These are phyloP conservation scores for Taiozyma sp. DNA, from an alignment of 1,139 yeast genomes.

Conservation along the genomic window DNA sequence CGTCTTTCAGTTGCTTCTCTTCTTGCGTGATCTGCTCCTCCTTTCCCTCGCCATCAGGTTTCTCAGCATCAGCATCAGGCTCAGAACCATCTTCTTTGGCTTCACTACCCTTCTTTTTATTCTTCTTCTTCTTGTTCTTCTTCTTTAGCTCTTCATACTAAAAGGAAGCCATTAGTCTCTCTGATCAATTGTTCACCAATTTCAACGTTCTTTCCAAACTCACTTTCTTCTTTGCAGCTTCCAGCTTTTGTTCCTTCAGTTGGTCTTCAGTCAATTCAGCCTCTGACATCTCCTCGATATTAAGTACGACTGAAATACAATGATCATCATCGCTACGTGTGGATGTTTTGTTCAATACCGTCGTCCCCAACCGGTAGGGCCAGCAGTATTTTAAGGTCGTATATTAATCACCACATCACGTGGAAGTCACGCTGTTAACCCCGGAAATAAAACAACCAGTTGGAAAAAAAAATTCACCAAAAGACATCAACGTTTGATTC, in stretches of 20 bases:
- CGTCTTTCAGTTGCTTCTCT: no score
- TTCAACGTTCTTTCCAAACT: constrained; percentile 6
- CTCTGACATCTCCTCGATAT: background rate
- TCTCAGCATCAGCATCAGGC: constrained; percentile 4
- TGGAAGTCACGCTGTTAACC: background rate
- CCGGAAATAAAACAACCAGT: no score
- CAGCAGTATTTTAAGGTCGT: no score
- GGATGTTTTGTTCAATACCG: no score
- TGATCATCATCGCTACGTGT: no score
- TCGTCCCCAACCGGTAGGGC: no score
- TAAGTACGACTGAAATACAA: no score
- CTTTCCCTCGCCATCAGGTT: constrained; percentile 4
- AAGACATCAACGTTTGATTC: background rate
- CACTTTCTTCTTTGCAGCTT: constrained; percentile 55
- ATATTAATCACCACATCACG: background rate
- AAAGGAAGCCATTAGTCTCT: constrained; percentile 1
- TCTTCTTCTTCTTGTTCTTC: constrained; percentile 44
- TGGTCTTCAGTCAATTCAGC: constrained; percentile 24
- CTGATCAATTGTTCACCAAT: constrained; percentile 1
- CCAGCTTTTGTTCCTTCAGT: constrained; percentile 50
- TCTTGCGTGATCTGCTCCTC: background rate
- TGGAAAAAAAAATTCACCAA: background rate
- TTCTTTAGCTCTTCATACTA: constrained; percentile 57
- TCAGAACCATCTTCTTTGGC: constrained; percentile 8
- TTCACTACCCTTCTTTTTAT: constrained; percentile 25